Evolutionary conservation across 208 protist genomes (phyloP), one percentile per base, ranked within the genome.

Genomic region (Wallacemonas collosoma): DNA sequence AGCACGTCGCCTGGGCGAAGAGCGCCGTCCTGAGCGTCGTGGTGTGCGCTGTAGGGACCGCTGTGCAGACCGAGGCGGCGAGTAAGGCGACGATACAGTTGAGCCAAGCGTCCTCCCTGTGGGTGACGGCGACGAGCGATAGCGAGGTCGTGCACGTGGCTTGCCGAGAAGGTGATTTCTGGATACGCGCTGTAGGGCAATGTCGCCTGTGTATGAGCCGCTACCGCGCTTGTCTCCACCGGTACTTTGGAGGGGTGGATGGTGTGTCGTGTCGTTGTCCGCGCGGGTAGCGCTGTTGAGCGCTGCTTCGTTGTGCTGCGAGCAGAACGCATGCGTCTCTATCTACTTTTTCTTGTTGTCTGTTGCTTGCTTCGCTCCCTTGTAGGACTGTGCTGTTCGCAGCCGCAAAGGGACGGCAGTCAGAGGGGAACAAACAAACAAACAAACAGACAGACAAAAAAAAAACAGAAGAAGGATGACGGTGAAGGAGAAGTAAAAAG

Each of bases 1-100:
- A 96, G 35, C 9, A 89, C 71, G 35, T 88, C 87, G 41, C 90
- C 88, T 1, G 80, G 80, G 8, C 53, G 51, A 26, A 90, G 78
- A 8, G 51, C 57, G 4, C 51, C 3, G 8, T 14, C 57, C 11
- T 53, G n/a, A 38, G 6, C 2, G 4, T 0, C 2, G 48, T 41
- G 40, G 26, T 6, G 72, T 26, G 4, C 38, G 36, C 36, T 55
- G 4, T 62, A 12, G 39, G 54, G 14, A 26, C 26, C 26, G 26
- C 15, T 72, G 35, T 45, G 73, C n/a, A 77, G 40, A 35, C 53
- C 53, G 17, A 57, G 11, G 9, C 17, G 6, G 56, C 60, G 60
- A 5, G 50, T 9, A 8, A 65, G 60, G 12, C 17, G 41, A 11
- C 40, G 7, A 17, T 14, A 65, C 8, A 65, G 43, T 8, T 7